Base-by-base conservation (phyloP, 139 green algal species). In the Chlorella sp. region DNA sequence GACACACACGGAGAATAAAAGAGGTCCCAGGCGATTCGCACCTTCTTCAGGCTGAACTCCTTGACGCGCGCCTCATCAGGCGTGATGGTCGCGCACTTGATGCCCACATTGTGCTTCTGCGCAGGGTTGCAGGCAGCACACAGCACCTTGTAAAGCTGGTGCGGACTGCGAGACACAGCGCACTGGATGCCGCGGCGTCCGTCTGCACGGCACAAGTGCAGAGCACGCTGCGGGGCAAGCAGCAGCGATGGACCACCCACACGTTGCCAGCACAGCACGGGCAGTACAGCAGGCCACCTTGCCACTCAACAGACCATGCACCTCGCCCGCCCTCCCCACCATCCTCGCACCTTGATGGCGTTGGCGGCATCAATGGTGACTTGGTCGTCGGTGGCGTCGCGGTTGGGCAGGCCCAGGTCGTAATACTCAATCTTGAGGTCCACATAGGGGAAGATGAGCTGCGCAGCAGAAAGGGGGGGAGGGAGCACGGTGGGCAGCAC, bases 41-140 rank as follows among this genome's bases (percentile, higher is more conserved):
- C 91, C 90, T 96, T 95, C 89, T 99, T 99, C 32, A 99, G 95
- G 17, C 86, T 85, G 73, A 99, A 99, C 91, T 99, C 96, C 91
- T 98, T 91, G 26, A 99, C 96, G 41, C 96, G 91, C 2, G 91
- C 95, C 90, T 99, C 96, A 82, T 99, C 96, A 2, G 96, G 96
- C 0, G 96, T 99, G 92, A 99, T 99, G 62, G 96, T 99, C 14
- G 96, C 96, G 81, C 96, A 99, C 91, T 99, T 99, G 90, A 99
- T 97, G 81, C 97, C 96, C 74, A 99, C 96, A 36, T 94, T 94
- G 86, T 95, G 90, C 84, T 93, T 93, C 92, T 96, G 91, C 41
- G 68, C 16, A 40, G 13, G 43, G 13, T 13, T 8, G 22, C 14
- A 44, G 17, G 75, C 9, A 3, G 2, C 2, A 54, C 11, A 34